Evolutionary conservation across 2,329 filamentous ascomycete genomes (phyloP).

Genomic region (Cladorrhinum sp.): DNA sequence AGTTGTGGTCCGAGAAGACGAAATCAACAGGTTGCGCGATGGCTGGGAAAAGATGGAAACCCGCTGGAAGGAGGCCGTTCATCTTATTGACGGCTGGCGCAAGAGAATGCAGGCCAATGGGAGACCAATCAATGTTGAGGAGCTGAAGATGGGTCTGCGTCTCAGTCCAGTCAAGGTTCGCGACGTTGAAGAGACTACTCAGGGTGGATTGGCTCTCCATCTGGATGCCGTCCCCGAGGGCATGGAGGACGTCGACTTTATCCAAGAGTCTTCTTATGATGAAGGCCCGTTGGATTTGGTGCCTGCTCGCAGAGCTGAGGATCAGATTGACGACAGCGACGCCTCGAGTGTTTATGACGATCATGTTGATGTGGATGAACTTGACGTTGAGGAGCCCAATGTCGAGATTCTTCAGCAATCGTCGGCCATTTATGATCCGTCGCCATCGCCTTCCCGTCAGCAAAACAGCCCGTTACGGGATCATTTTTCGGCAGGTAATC

Average conservation of each 20-base stretch:
- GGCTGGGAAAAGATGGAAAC: conserved; percentile 94
- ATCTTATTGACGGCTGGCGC: conserved; percentile 90
- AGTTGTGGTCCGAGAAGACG: conserved; percentile 86
- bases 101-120: conserved; percentile 71
- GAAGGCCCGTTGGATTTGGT: conserved; percentile 41
- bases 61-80: conserved; percentile 84
- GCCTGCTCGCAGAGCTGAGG: conserved; percentile 33
- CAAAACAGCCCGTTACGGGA: conserved; percentile 52
- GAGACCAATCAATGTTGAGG: conserved; percentile 65
- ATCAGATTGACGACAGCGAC: conserved; percentile 35
- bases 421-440: conserved; percentile 40
- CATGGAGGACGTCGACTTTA: conserved; percentile 33
- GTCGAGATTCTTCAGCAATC: conserved; percentile 46
- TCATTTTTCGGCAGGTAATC: conserved; percentile 50
- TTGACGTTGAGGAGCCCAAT: conserved; percentile 42
- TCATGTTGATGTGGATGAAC: conserved; percentile 40
- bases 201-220: conserved; percentile 38
- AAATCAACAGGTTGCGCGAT: conserved; percentile 76
- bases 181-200: conserved; percentile 47
- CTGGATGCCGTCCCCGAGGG: conserved; percentile 45
- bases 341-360: conserved; percentile 46
- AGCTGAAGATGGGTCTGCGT: conserved; percentile 65
- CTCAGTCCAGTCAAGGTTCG: conserved; percentile 57
- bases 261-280: conserved; percentile 31
- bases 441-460: conserved; percentile 43